Evolutionary conservation across 1,284 basidiomycete genomes (phyloP).

Genomic region (Ceratobasidium sp.): DNA sequence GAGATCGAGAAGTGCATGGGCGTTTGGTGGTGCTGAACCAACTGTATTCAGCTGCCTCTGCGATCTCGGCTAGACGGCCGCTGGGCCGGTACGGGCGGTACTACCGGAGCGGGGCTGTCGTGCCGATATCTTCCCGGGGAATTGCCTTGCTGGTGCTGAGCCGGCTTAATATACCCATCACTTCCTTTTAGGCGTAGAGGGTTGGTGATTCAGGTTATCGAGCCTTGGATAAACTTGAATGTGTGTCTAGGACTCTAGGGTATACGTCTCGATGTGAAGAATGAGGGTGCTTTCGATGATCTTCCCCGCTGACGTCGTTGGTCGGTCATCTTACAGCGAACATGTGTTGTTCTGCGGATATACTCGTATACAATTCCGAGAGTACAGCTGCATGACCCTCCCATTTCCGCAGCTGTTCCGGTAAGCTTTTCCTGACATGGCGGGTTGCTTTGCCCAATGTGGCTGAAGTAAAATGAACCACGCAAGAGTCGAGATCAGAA

Average conservation of each 20-base stretch:
- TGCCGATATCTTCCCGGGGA: constrained; percentile 23
- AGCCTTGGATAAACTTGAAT: not conserved
- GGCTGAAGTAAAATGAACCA: not conserved
- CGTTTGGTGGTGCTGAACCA: not conserved
- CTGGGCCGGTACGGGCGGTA: not conserved
- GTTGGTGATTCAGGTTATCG: not conserved
- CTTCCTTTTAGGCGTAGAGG: constrained; percentile 4
- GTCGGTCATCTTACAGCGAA: no score
- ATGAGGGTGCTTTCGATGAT: not conserved
- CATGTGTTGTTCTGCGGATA: no score
- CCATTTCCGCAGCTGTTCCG: no score
- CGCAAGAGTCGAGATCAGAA: no score
- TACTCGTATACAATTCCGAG: not conserved
- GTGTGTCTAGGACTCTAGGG: not conserved
- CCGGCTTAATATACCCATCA: constrained; percentile 13
- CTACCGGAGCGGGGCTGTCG: not conserved
- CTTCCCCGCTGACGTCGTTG: not conserved
- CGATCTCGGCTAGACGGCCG: not conserved
- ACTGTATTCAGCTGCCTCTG: constrained; percentile 11
- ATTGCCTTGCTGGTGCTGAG: not conserved
- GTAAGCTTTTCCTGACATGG: not conserved
- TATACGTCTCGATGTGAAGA: not conserved
- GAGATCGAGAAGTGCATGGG: not conserved
- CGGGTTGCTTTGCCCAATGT: not conserved
- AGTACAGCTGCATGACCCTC: not conserved